These are phyloP conservation scores for Aurifilum marmelostoma DNA, from an alignment of 2,329 filamentous ascomycete genomes.

Conservation along the genomic window DNA sequence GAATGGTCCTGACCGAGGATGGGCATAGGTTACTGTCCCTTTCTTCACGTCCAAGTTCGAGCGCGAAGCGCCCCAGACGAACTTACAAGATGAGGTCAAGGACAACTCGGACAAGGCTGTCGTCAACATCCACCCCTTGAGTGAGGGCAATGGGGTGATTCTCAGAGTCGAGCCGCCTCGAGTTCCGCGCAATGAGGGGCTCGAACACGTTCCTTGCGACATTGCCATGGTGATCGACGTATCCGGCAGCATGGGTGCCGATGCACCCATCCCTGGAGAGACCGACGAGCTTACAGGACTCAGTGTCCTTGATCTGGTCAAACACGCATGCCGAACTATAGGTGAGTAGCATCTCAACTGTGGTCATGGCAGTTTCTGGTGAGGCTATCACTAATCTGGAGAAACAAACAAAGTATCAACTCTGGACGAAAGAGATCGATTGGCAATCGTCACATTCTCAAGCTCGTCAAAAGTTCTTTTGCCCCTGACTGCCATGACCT, in stretches of 20 bases:
- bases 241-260: slow-evolving; percentile 57
- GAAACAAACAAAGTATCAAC: slow-evolving; percentile 44
- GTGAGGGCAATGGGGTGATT: slow-evolving; percentile 45
- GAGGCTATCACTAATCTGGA: no score
- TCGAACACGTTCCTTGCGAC: slow-evolving; percentile 56
- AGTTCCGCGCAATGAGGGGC: slow-evolving; percentile 34
- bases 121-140: slow-evolving; percentile 45
- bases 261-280: slow-evolving; percentile 51
- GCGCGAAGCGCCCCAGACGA: not conserved
- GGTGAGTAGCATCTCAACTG: not conserved
- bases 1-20: not conserved
- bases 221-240: slow-evolving; percentile 66
- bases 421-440: slow-evolving; percentile 55
- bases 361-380: no score
- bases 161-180: slow-evolving; percentile 51
- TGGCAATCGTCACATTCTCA: slow-evolving; percentile 62
- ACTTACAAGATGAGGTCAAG: not conserved
- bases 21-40: not conserved
- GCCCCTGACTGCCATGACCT: slow-evolving; percentile 51
- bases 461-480: slow-evolving; percentile 48
- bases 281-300: slow-evolving; percentile 52
- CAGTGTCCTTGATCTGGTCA: slow-evolving; percentile 61
- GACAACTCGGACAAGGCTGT: not conserved
- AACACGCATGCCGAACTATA: slow-evolving; percentile 62
- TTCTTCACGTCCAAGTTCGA: not conserved